Conservation (phyloP, 768 basidiomycete species). For the Clitopilus passeckerianus region DNA sequence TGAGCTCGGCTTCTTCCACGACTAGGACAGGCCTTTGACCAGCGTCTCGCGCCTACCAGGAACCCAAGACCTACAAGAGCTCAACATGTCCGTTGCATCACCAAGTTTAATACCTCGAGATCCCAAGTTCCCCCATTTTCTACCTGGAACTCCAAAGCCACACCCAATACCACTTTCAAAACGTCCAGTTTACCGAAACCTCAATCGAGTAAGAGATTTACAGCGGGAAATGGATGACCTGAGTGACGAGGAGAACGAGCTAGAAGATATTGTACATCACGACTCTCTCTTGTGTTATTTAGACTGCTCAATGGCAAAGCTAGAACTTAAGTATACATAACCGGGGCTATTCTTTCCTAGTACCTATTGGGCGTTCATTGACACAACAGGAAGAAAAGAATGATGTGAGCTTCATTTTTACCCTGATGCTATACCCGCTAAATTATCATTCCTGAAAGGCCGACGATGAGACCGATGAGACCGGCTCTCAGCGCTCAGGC, state of each 20-base stretch:
- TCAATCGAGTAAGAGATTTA: constrained; percentile 64
- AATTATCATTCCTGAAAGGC: neutral
- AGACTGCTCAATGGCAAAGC: constrained; percentile 4
- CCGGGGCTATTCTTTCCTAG: constrained; percentile 60
- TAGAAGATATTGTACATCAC: constrained; percentile 65
- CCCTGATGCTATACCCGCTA: neutral
- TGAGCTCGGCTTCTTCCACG: neutral
- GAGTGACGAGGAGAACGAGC: constrained; percentile 77
- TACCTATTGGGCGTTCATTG: constrained; percentile 69
- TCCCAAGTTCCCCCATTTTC: constrained; percentile 57
- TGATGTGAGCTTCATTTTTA: constrained; percentile 43
- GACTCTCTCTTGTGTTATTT: neutral
- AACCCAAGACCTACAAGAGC: neutral
- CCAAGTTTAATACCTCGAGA: constrained; percentile 72
- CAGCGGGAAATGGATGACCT: constrained; percentile 78
- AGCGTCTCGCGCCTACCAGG: neutral
- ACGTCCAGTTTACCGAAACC: constrained; percentile 46
- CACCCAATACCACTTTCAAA: constrained; percentile 56
- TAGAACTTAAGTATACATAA: constrained; percentile 60
- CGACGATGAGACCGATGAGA: constrained; percentile 34
- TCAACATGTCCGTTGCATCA: constrained; percentile 40
- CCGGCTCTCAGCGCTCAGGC: constrained; percentile 34
- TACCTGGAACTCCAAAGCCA: constrained; percentile 63
- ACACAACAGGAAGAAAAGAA: constrained; percentile 84
- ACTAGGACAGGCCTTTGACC: neutral